phyloP scores from a whole-genome alignment of 2,329 filamentous ascomycete genomes.

The Cucurbitaria berberidis region DNA sequence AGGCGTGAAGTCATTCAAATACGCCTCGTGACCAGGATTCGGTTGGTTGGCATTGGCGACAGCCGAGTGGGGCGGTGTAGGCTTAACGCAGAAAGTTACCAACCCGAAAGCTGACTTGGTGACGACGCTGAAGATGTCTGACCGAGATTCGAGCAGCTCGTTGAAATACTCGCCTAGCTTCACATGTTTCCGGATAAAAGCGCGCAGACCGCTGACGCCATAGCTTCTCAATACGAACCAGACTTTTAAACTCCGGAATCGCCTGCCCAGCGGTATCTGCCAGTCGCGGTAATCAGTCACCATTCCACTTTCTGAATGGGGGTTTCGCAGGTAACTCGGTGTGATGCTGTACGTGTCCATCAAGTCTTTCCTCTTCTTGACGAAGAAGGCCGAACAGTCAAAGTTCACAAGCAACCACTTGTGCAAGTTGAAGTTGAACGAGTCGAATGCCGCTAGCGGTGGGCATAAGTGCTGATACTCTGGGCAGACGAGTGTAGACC shows the following conservation, averaged over 20 bases:
- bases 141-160: constrained; percentile 61
- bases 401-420: constrained; percentile 98
- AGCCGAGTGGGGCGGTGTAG: constrained; percentile 12
- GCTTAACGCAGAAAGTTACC: constrained; percentile 72
- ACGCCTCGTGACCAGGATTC: constrained; percentile 39
- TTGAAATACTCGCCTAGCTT: constrained; percentile 73
- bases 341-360: constrained; percentile 79
- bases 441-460: constrained; percentile 73
- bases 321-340: constrained; percentile 81
- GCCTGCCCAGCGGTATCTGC: constrained; percentile 90
- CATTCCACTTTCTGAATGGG: constrained; percentile 77
- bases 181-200: constrained; percentile 74
- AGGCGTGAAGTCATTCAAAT: constrained; percentile 41
- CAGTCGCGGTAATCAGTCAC: constrained; percentile 97
- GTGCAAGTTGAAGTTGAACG: constrained; percentile 95
- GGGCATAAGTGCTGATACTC: constrained; percentile 75
- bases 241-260: constrained; percentile 88
- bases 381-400: constrained; percentile 78
- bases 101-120: constrained; percentile 78
- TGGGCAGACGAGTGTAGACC: constrained; percentile 79
- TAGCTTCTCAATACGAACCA: constrained; percentile 93
- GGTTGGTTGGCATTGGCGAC: constrained; percentile 25
- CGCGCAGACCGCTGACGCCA: constrained; percentile 76
- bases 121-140: constrained; percentile 77
- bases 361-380: constrained; percentile 77